Evolutionary conservation across 306 rosid species (phyloP), one percentile per base, ranked within the genome.

Genomic region (Ammopiptanthus mongolicus): DNA sequence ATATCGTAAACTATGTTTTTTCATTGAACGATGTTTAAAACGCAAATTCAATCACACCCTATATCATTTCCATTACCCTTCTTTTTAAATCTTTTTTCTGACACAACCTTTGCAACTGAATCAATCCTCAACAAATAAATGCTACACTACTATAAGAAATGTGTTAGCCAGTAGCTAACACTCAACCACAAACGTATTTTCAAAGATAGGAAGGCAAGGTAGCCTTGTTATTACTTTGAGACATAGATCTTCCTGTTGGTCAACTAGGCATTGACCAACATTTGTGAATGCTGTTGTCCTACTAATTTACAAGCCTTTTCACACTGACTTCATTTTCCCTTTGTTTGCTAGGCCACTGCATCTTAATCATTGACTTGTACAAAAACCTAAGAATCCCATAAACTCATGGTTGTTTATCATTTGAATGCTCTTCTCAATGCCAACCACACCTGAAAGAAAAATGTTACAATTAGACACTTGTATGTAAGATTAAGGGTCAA

Each of bases 341-440:
- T 37, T 12, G 31, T 47, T 14, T 18, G 14, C 12, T 56, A n/a
- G 11, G 51, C 34, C 34, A 72, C 29, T 46, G 29, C 18, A 66
- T 11, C 64, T 69, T 15, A 23, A 78, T 86, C 84, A 89, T 37
- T 87, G 82, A 57, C 80, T 80, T 82, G 76, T 78, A 63, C 97
- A 93, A 70, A 94, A 91, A 5, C 78, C 89, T 52, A 94, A 73
- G 78, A 94, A 88, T 72, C 98, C 97, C 88, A 94, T 87, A 65
- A 94, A 94, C 78, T 94, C 96, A n/a, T 90, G 93, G 41, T 88
- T 82, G 37, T 66, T 12, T 62, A 90, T 90, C 97, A 94, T 94
- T 14, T 60, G 48, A 25, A 91, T 50, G 83, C 91, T 91, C 28
- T 68, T 78, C 18, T 84, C 88, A 60, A 83, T 63, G 65, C 96